A percentile compares a stretch with the other conserved stretches of the same genome.
Conservation (phyloP, 257 asterid species). For the Primulina eburnea region DNA sequence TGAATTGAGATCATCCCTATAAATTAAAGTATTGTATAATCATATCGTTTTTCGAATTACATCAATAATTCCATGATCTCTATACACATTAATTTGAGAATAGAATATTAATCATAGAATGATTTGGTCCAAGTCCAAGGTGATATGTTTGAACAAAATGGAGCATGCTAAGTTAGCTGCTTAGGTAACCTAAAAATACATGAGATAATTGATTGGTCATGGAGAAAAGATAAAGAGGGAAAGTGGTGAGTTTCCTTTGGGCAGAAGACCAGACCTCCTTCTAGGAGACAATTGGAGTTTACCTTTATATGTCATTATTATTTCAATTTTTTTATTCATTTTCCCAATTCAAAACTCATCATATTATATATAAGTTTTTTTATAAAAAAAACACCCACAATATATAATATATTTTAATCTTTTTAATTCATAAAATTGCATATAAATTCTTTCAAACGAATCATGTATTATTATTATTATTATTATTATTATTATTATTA, state of each 20-base stretch:
- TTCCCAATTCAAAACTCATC: not conserved
- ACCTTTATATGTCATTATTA: not conserved
- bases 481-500: too few relatives aligned
- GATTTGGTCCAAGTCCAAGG: not conserved
- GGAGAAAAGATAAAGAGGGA: not conserved
- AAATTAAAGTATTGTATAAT: too few relatives aligned
- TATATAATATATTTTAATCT: too few relatives aligned
- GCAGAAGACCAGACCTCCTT: constrained; percentile 2
- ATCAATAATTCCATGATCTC: too few relatives aligned
- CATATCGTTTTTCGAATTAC: too few relatives aligned
- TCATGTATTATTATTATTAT: too few relatives aligned
- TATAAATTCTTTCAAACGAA: too few relatives aligned
- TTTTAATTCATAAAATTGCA: too few relatives aligned
- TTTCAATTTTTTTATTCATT: not conserved
- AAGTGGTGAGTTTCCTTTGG: not conserved
- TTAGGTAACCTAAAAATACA: not conserved
- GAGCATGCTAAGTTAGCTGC: not conserved
- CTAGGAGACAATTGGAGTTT: constrained; percentile 4
- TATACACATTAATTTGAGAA: too few relatives aligned
- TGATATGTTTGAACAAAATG: not conserved
- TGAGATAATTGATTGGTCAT: constrained; percentile 3
- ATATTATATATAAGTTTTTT: too few relatives aligned
- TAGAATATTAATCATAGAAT: too few relatives aligned
- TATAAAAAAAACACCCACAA: not conserved
- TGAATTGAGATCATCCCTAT: too few relatives aligned